Percentiles rank a stretch among this genome's conserved stretches.
phyloP scores from a whole-genome alignment of 2,329 filamentous ascomycete species.

The Penicillium sp. region DNA sequence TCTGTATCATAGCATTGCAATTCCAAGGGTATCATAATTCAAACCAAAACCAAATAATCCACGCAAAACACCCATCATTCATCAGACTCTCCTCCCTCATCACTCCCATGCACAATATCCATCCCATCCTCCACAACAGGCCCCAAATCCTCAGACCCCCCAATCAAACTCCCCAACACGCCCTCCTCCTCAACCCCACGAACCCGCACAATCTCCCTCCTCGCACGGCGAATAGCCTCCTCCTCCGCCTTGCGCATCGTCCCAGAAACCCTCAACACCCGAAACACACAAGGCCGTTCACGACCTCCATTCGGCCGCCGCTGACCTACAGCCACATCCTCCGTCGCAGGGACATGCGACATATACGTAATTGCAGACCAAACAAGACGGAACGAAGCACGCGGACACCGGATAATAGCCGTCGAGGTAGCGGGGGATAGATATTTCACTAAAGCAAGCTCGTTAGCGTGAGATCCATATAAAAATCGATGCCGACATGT shows the following conservation, averaged over 20 bases:
- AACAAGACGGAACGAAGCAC: slow-evolving; percentile 76
- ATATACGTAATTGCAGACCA: slow-evolving; percentile 87
- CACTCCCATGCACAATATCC: slow-evolving; percentile 35
- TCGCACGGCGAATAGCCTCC: slow-evolving; percentile 74
- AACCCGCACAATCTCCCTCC: slow-evolving; percentile 63
- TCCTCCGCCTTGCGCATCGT: slow-evolving; percentile 91
- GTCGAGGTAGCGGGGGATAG: slow-evolving; percentile 87
- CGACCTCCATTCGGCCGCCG: slow-evolving; percentile 20
- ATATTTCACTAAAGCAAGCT: slow-evolving; percentile 67
- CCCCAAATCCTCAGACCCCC: slow-evolving; percentile 18
- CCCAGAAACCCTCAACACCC: slow-evolving; percentile 80
- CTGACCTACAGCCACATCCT: slow-evolving; percentile 3
- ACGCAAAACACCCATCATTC: slow-evolving; percentile 29
- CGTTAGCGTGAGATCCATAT: slow-evolving; percentile 5
- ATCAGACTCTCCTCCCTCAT: slow-evolving; percentile 46
- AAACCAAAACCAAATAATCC: slow-evolving; percentile 3
- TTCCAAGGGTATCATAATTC: slow-evolving; percentile 16
- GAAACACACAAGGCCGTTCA: slow-evolving; percentile 62
- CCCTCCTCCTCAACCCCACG: slow-evolving; percentile 47
- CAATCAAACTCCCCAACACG: slow-evolving; percentile 38
- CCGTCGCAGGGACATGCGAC: slow-evolving; percentile 56
- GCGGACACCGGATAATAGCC: slow-evolving; percentile 77
- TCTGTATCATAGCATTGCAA: slow-evolving; percentile 22
- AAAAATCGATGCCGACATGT: no score
- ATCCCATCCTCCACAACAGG: slow-evolving; percentile 44